phyloP scores from a whole-genome alignment of 2,329 filamentous ascomycete species.

The Colletotrichum lupini region DNA sequence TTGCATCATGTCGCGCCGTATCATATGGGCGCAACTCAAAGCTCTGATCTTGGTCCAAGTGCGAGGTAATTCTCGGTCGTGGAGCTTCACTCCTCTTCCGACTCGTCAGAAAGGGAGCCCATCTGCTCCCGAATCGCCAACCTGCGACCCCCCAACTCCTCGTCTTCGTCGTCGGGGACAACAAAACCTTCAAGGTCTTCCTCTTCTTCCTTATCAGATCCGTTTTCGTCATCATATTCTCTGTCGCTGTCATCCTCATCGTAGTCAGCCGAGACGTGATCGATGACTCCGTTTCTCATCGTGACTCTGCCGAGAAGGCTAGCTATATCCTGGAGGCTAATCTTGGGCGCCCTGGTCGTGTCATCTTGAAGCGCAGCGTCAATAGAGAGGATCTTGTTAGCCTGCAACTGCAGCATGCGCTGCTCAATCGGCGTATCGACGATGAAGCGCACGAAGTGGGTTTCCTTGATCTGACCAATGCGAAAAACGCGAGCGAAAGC shows the following conservation, averaged over 20 bases:
- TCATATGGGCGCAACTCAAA: neutral
- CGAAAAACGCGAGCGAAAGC: constrained; percentile 70
- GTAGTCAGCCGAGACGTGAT: neutral
- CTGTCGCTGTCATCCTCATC: too few species aligned
- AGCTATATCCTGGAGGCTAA: neutral
- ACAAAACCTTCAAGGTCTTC: neutral
- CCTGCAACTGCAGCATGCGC: constrained; percentile 51
- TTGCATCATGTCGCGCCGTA: neutral
- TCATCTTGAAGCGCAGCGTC: neutral
- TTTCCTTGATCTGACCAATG: constrained; percentile 71
- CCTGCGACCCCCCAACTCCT: too few species aligned
- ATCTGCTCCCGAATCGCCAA: too few species aligned
- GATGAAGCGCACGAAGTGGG: constrained; percentile 68
- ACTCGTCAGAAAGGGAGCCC: neutral
- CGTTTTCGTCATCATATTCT: too few species aligned
- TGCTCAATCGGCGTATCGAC: constrained; percentile 68
- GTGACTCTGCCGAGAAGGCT: constrained; percentile 1
- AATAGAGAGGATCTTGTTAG: too few species aligned
- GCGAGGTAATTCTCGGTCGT: fast-evolving
- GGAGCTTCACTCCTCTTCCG: neutral
- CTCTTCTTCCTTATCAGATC: too few species aligned
- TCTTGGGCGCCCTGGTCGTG: neutral
- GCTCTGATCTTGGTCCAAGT: neutral
- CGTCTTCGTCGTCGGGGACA: neutral
- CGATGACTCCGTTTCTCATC: neutral